Evolutionary conservation across 2,329 filamentous ascomycete species (phyloP).

Genomic region (Sporothrix variecibatus): DNA sequence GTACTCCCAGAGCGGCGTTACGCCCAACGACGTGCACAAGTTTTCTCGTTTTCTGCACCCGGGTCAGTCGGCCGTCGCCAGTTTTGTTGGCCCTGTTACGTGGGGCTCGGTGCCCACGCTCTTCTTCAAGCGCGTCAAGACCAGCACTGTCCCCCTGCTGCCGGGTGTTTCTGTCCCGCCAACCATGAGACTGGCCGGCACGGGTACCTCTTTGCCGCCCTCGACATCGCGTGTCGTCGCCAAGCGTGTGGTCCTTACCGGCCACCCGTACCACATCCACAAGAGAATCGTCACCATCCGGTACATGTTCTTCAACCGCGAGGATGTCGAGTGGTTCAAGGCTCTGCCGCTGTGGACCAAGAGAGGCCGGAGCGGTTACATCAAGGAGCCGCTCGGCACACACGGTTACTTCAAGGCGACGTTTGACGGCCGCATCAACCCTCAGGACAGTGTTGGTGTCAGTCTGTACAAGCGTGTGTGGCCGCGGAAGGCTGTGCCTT

Average conservation of each 20-base stretch:
- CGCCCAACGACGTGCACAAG: conserved; percentile 96
- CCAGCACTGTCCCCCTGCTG: conserved; percentile 39
- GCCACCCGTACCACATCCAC: conserved; percentile 98
- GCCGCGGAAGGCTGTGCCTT: conserved; percentile 66
- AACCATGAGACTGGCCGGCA: conserved; percentile 74
- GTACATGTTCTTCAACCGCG: conserved; percentile 99
- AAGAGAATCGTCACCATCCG: conserved; percentile 95
- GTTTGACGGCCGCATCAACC: conserved; percentile 94
- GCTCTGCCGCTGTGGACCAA: conserved; percentile 93
- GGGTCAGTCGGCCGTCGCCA: conserved; percentile 83
- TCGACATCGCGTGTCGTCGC: conserved; percentile 78
- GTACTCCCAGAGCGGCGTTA: conserved; percentile 86
- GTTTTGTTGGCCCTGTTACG: conserved; percentile 84
- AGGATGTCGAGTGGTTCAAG: conserved; percentile 97
- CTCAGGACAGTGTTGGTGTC: conserved; percentile 89
- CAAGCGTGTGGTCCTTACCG: conserved; percentile 90
- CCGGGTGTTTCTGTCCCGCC: conserved; percentile 40
- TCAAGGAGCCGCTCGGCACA: conserved; percentile 93
- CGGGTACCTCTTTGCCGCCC: conserved; percentile 82
- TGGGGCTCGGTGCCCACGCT: conserved; percentile 92
- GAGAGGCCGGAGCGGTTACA: conserved; percentile 80
- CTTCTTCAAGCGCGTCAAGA: conserved; percentile 71
- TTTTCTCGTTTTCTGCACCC: conserved; percentile 91
- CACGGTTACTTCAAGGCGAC: conserved; percentile 99
- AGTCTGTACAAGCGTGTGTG: conserved; percentile 85